Conservation (phyloP, 1,139 yeast species). For the Hyphopichia burtonii region DNA sequence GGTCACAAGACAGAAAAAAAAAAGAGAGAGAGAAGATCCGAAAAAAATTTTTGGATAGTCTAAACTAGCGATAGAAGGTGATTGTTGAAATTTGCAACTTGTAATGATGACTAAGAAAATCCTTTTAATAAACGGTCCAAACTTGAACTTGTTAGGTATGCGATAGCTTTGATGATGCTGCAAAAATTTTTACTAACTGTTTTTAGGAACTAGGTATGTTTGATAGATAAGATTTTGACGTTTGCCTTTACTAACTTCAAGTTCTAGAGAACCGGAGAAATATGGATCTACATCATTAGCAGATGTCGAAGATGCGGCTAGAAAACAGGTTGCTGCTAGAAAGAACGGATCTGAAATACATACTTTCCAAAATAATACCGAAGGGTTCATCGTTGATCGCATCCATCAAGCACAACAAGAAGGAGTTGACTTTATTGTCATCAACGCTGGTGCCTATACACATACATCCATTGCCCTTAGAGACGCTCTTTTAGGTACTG, state of each 20-base stretch:
- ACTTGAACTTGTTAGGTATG: slow-evolving; percentile 26
- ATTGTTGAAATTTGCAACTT: neutral
- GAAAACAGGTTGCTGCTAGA: slow-evolving; percentile 30
- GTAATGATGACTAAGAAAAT: slow-evolving; percentile 37
- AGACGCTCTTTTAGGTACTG: slow-evolving; percentile 48
- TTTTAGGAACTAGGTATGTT: slow-evolving; percentile 4
- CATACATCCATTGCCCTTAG: slow-evolving; percentile 51
- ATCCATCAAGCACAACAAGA: slow-evolving; percentile 45
- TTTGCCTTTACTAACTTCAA: neutral
- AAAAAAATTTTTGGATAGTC: neutral
- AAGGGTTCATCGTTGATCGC: slow-evolving; percentile 47
- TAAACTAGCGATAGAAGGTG: no score
- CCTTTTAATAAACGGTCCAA: slow-evolving; percentile 47
- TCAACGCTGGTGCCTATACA: slow-evolving; percentile 53
- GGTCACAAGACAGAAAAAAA: no score
- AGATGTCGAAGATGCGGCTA: slow-evolving; percentile 42
- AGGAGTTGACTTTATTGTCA: slow-evolving; percentile 40
- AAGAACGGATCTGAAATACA: slow-evolving; percentile 30
- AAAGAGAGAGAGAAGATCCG: no score
- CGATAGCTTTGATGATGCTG: neutral
- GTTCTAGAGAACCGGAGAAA: slow-evolving; percentile 48
- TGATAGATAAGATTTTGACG: neutral
- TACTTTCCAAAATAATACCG: slow-evolving; percentile 43
- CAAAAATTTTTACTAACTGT: slow-evolving; percentile 1
- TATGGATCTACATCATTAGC: slow-evolving; percentile 45